Percentiles rank a stretch among this genome's conserved stretches.
Conservation (phyloP, 2,329 filamentous ascomycete species). For the Fusarium multiceps region DNA sequence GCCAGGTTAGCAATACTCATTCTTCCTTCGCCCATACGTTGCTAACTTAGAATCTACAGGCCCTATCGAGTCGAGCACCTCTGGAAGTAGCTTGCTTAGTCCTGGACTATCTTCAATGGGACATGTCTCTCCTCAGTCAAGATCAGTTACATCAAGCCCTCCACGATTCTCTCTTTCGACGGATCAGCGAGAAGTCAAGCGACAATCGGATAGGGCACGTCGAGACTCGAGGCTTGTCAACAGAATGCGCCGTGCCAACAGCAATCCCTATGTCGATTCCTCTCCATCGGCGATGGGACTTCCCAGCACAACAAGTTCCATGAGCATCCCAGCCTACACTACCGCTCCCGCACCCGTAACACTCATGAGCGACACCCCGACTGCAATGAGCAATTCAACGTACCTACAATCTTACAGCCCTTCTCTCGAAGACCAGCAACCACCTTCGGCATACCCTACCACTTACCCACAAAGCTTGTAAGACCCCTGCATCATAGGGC, state of each 20-base stretch:
- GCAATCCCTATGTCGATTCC: slow-evolving; percentile 57
- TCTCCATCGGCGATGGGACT: slow-evolving; percentile 48
- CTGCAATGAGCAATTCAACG: slow-evolving; percentile 55
- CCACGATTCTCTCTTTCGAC: slow-evolving; percentile 65
- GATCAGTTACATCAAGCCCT: slow-evolving; percentile 69
- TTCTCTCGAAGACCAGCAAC: slow-evolving; percentile 58
- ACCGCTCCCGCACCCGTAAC: slow-evolving; percentile 63
- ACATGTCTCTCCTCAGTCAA: slow-evolving; percentile 57
- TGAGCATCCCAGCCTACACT: slow-evolving; percentile 63
- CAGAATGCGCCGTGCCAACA: slow-evolving; percentile 64
- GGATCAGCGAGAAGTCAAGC: slow-evolving; percentile 71
- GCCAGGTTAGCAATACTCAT: slow-evolving; percentile 55
- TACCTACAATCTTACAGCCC: slow-evolving; percentile 65
- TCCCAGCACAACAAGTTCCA: slow-evolving; percentile 55
- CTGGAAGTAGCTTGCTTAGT: slow-evolving; percentile 53
- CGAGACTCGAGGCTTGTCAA: slow-evolving; percentile 66
- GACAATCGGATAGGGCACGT: slow-evolving; percentile 69
- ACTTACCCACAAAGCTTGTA: slow-evolving; percentile 54
- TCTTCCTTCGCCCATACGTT: background rate
- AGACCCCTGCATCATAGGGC: slow-evolving; percentile 41
- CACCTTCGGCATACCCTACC: slow-evolving; percentile 50
- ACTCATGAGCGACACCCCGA: slow-evolving; percentile 62
- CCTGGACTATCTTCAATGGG: slow-evolving; percentile 61
- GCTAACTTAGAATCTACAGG: slow-evolving; percentile 33
- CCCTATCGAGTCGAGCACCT: slow-evolving; percentile 51